A percentile compares a stretch with the other conserved stretches of the same genome.
These are phyloP conservation scores for Lentinula sp. DNA, from an alignment of 768 basidiomycete genomes.

Conservation along the genomic window DNA sequence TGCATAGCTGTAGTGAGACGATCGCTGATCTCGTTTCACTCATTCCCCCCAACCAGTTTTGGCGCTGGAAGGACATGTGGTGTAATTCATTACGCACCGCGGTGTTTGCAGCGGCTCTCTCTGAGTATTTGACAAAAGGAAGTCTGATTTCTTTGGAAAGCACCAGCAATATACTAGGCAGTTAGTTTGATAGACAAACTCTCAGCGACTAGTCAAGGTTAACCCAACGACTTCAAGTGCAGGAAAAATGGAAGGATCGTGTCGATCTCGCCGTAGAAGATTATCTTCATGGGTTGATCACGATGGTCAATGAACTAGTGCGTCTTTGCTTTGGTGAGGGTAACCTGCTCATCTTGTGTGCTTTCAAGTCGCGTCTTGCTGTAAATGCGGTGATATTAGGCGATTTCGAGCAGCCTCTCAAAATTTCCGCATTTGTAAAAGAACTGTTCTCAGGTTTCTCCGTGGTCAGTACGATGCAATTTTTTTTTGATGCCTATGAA, in stretches of 20 bases:
- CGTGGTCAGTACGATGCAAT: conserved; percentile 44
- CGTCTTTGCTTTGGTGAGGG: conserved; percentile 10
- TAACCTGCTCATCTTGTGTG: neutral
- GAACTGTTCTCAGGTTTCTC: conserved; percentile 81
- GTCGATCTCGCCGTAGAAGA: conserved; percentile 66
- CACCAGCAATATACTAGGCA: conserved; percentile 53
- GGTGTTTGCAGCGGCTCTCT: conserved; percentile 59
- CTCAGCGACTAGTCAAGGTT: neutral
- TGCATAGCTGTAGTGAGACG: conserved; percentile 48
- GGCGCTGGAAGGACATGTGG: conserved; percentile 87
- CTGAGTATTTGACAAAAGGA: conserved; percentile 57
- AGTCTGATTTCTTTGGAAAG: conserved; percentile 51
- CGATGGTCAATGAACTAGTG: conserved; percentile 75
- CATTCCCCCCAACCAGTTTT: conserved; percentile 68
- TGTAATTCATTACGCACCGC: conserved; percentile 59
- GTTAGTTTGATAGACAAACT: conserved; percentile 33
- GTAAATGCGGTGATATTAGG: conserved; percentile 81
- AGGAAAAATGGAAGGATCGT: conserved; percentile 63
- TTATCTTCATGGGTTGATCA: conserved; percentile 77
- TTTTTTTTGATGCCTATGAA: neutral
- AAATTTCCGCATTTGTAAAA: conserved; percentile 74
- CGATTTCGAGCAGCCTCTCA: conserved; percentile 72
- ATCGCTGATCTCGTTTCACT: conserved; percentile 46
- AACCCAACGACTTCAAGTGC: conserved; percentile 34
- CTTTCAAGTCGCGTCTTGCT: conserved; percentile 66